phyloP scores from a whole-genome alignment of 2,329 filamentous ascomycete species.

The Dactylella cylindrospora region DNA sequence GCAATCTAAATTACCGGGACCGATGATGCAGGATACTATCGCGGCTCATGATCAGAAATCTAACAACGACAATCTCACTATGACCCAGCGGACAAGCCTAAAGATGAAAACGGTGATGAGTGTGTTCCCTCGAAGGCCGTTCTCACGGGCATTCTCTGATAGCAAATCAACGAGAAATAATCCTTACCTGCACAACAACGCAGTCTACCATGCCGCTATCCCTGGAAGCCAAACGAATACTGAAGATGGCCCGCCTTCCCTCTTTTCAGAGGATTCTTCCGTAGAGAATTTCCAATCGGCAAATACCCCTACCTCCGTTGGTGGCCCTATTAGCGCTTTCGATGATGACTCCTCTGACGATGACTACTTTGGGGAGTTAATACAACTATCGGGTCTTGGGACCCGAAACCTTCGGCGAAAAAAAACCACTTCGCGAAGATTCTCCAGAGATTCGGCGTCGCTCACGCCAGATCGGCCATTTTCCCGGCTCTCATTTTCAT shows the following conservation, averaged over 20 bases:
- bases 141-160: slow-evolving; percentile 5
- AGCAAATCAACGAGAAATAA: slow-evolving; percentile 19
- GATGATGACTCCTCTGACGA: slow-evolving; percentile 42
- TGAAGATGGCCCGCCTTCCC: slow-evolving; percentile 8
- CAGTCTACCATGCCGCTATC: background rate
- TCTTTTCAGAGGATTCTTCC: slow-evolving; percentile 17
- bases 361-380: slow-evolving; percentile 39
- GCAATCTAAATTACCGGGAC: background rate
- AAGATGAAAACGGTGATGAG: slow-evolving; percentile 15
- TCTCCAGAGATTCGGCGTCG: slow-evolving; percentile 28
- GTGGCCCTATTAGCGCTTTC: slow-evolving; percentile 24
- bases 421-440: slow-evolving; percentile 28
- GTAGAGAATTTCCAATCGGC: slow-evolving; percentile 21
- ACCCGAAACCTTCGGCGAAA: slow-evolving; percentile 25
- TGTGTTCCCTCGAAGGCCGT: slow-evolving; percentile 21
- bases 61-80: slow-evolving; percentile 3
- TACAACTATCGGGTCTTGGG: slow-evolving; percentile 29
- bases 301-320: background rate
- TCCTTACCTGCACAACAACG: slow-evolving; percentile 18
- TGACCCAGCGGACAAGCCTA: background rate
- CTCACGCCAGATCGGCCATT: slow-evolving; percentile 21
- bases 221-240: slow-evolving; percentile 14
- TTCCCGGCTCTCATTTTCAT: slow-evolving; percentile 28
- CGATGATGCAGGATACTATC: background rate
- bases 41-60: background rate